Evolutionary conservation across 2,329 filamentous ascomycete species (phyloP).

Genomic region (Neofusicoccum umdonicola): DNA sequence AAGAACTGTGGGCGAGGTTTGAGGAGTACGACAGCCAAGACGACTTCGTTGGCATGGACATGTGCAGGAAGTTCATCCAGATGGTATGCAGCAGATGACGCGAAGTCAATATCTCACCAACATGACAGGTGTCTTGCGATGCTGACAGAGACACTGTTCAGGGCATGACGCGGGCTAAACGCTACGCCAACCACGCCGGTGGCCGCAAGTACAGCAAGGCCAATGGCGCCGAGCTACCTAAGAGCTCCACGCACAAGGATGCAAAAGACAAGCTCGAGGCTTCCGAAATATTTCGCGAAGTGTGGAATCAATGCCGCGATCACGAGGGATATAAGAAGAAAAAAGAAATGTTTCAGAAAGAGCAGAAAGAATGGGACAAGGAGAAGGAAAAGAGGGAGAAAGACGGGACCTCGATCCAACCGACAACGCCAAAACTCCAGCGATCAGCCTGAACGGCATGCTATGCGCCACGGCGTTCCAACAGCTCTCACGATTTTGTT

Average conservation of each 20-base stretch:
- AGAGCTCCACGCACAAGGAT: conserved; percentile 45
- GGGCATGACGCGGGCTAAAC: conserved; percentile 59
- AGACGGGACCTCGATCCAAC: neutral
- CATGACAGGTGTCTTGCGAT: neutral
- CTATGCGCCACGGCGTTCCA: neutral
- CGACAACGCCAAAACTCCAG: neutral
- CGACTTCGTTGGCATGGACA: conserved; percentile 65
- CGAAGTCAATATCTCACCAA: no score
- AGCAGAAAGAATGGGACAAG: conserved; percentile 47
- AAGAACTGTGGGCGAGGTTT: conserved; percentile 52
- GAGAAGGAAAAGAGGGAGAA: conserved; percentile 12
- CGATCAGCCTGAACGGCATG: neutral
- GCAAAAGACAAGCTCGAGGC: conserved; percentile 51
- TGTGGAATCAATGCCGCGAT: conserved; percentile 48
- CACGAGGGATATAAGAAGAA: conserved; percentile 45
- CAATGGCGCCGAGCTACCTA: conserved; percentile 42
- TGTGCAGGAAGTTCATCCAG: conserved; percentile 63
- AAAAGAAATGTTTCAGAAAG: conserved; percentile 48
- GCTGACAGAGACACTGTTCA: neutral
- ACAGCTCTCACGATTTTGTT: neutral
- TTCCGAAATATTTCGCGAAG: conserved; percentile 49
- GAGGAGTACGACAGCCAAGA: conserved; percentile 48
- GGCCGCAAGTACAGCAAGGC: conserved; percentile 55
- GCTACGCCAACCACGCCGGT: conserved; percentile 57
- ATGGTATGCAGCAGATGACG: conserved; percentile 43